These are phyloP conservation scores for Russula griseocarnosa DNA, from an alignment of 768 basidiomycete genomes.

Conservation along the genomic window DNA sequence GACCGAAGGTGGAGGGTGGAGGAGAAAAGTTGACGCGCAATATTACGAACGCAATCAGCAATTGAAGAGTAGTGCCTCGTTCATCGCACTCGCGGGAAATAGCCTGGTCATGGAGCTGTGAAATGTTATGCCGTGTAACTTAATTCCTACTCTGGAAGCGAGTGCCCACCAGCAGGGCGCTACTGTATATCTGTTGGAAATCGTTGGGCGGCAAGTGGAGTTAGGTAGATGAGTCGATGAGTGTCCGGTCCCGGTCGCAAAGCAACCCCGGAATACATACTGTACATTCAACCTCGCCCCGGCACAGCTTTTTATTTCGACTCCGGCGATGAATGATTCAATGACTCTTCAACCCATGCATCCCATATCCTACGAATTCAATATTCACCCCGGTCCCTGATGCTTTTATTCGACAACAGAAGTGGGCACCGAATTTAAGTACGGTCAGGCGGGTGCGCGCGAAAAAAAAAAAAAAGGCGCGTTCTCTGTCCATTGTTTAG, in stretches of 20 bases:
- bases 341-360: no score
- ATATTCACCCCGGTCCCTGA: no score
- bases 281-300: no score
- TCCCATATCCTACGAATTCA: no score
- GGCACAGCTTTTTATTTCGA: neutral
- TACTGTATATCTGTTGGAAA: neutral
- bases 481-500: no score
- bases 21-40: neutral
- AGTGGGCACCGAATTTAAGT: no score
- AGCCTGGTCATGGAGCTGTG: neutral
- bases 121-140: neutral
- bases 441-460: no score
- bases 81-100: neutral
- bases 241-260: neutral
- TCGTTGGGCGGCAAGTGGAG: neutral
- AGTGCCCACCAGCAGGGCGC: neutral
- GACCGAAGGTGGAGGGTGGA: neutral
- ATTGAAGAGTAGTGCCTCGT: neutral
- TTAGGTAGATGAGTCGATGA: neutral
- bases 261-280: neutral
- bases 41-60: constrained; percentile 1
- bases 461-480: no score
- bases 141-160: constrained; percentile 1
- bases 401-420: no score
- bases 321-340: no score